A percentile compares a stretch with the other conserved stretches of the same genome.
These are phyloP conservation scores for Fusarium camptoceras DNA, from an alignment of 2,329 filamentous ascomycete genomes.

Conservation along the genomic window DNA sequence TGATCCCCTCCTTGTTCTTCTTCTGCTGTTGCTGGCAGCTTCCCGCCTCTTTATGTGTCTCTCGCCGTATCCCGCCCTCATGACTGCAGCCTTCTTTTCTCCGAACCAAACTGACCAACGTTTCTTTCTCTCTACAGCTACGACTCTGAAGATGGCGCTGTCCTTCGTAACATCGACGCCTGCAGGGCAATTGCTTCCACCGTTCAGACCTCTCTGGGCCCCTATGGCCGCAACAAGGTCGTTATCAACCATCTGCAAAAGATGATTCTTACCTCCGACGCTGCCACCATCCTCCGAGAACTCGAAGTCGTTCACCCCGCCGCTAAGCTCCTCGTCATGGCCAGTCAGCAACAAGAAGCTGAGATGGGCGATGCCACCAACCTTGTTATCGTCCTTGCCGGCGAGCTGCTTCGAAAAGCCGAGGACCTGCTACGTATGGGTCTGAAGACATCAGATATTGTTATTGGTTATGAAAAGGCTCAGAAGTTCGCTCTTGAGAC, in stretches of 20 bases:
- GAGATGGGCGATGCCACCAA: conserved; percentile 99
- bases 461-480: conserved; percentile 94
- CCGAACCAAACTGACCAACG: background rate
- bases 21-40: conserved; percentile 34
- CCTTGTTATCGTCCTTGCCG: conserved; percentile 93
- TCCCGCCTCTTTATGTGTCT: conserved; percentile 45
- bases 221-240: conserved; percentile 98
- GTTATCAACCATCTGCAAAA: conserved; percentile 99
- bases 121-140: conserved; percentile 71
- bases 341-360: conserved; percentile 96
- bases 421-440: conserved; percentile 97
- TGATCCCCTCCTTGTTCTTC: conserved; percentile 18
- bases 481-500: conserved; percentile 87
- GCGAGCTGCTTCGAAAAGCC: conserved; percentile 95
- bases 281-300: conserved; percentile 95
- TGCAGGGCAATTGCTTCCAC: conserved; percentile 96
- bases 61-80: conserved; percentile 9
- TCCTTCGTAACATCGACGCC: conserved; percentile 98
- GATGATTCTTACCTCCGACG: conserved; percentile 99
- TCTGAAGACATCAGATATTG: conserved; percentile 97
- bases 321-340: conserved; percentile 98
- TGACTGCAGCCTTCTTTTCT: background rate
- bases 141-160: conserved; percentile 98
- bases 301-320: conserved; percentile 98
- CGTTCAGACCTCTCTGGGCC: conserved; percentile 95